Percentiles rank a stretch among this genome's conserved stretches.
These are phyloP conservation scores for Sambucus nigra DNA, from an alignment of 129 eudicot genomes.

Conservation along the genomic window DNA sequence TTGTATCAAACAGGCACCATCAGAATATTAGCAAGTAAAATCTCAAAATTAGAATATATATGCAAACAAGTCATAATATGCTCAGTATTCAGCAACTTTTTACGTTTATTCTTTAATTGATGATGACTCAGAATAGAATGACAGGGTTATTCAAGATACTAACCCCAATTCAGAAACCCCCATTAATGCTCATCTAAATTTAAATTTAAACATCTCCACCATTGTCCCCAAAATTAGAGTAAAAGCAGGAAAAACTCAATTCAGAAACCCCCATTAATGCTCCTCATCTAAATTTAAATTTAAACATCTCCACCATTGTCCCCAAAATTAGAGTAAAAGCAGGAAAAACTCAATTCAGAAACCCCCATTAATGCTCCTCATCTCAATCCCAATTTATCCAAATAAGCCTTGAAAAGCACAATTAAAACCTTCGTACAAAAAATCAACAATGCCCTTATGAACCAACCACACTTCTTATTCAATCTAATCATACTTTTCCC, in stretches of 20 bases:
- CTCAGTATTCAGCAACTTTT: neutral
- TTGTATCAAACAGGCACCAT: neutral
- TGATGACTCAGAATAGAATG: neutral
- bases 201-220: neutral
- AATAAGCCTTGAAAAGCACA: neutral
- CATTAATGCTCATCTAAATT: too few species aligned
- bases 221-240: too few species aligned
- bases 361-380: neutral
- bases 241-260: neutral
- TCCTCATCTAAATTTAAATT: too few species aligned
- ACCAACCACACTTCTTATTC: neutral
- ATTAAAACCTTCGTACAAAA: neutral
- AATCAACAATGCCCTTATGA: neutral
- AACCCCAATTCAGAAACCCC: constrained; percentile 1
- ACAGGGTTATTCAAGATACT: neutral
- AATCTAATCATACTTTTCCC: constrained; percentile 51
- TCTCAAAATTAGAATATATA: neutral
- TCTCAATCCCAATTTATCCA: neutral
- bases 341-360: neutral
- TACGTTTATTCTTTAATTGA: neutral
- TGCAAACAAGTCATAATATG: neutral
- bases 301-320: neutral
- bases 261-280: too few species aligned
- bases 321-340: neutral
- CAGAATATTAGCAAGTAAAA: neutral